Percentiles rank a stretch among this genome's conserved stretches.
These are phyloP conservation scores for Bullera alba DNA, from an alignment of 768 basidiomycete genomes.

Conservation along the genomic window DNA sequence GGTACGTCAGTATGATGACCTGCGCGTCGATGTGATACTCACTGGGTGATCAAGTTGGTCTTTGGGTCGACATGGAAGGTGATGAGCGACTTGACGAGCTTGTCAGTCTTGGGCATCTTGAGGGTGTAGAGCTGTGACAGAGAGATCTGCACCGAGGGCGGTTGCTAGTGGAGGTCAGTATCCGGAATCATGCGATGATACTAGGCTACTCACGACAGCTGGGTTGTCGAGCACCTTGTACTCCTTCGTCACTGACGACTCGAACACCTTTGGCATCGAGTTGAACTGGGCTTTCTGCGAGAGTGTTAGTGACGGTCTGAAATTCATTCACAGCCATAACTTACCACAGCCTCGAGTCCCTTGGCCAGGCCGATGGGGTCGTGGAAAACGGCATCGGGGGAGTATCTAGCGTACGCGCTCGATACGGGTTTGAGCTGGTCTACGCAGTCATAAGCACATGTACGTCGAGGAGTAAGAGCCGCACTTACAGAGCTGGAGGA, in stretches of 20 bases:
- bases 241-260: conserved; percentile 21
- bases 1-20: neutral
- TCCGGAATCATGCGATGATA: too few species aligned
- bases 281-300: conserved; percentile 39
- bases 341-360: conserved; percentile 29
- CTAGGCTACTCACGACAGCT: conserved; percentile 36
- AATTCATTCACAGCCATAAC: conserved; percentile 2
- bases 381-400: conserved; percentile 30
- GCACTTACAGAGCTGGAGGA: conserved; percentile 34
- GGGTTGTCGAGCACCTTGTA: conserved; percentile 38
- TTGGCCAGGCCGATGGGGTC: conserved; percentile 42
- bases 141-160: conserved; percentile 38
- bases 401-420: conserved; percentile 32
- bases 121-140: conserved; percentile 36
- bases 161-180: conserved; percentile 19
- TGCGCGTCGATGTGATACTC: conserved; percentile 2
- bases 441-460: conserved; percentile 8
- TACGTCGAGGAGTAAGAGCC: neutral
- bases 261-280: conserved; percentile 38
- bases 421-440: conserved; percentile 39
- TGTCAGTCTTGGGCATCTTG: conserved; percentile 20
- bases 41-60: conserved; percentile 35
- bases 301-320: neutral
- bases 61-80: conserved; percentile 38
- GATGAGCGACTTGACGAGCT: conserved; percentile 38